Base-by-base conservation (phyloP, 192 early-diverging fungal species). In the Podila epicladia region DNA sequence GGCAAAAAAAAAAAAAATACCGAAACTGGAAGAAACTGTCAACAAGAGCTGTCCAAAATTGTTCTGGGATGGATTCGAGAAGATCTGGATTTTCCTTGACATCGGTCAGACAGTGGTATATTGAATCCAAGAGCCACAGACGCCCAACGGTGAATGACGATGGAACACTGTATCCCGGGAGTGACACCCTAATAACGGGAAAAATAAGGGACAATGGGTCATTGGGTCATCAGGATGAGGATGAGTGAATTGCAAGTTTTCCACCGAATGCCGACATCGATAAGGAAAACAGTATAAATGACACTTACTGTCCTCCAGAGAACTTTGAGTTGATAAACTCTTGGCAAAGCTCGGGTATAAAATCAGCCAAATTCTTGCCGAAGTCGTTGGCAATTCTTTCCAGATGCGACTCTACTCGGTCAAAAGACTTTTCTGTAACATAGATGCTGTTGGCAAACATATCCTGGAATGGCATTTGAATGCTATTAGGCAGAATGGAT, bases 21-120 rank as follows among this genome's bases (percentile, higher is more conserved):
- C 65, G 45, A 28, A 80, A 80, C 28, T 73, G 70, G 48, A 80
- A 58, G 65, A 80, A 80, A 33, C 77, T 80, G n/a, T 80, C 71
- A 7, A 80, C 71, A 24, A 80, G 55, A 9, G 19, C 57, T 9
- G 26, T 38, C 77, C 77, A 80, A 51, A 80, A 80, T 11, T 3
- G 31, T 8, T 59, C 66, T 5, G 77, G 71, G 38, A 80, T 73
- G 8, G 67, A 80, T 22, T 69, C 65, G 9, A 80, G 55, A 6
- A 69, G 65, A 0, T 59, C 9, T 45, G 77, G 71, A n/a, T 72
- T 55, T 15, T 80, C 71, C 33, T 80, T 68, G 31, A 73, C 67
- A 32, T 80, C 77, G 22, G 62, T 73, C 33, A 80, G 20, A 49
- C 77, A 80, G 32, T 80, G 77, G 38, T 80, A 80, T 69, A 80